Base-by-base conservation (phyloP, 352 stramenopile genomes). In the Thraustochytrium striatum region DNA sequence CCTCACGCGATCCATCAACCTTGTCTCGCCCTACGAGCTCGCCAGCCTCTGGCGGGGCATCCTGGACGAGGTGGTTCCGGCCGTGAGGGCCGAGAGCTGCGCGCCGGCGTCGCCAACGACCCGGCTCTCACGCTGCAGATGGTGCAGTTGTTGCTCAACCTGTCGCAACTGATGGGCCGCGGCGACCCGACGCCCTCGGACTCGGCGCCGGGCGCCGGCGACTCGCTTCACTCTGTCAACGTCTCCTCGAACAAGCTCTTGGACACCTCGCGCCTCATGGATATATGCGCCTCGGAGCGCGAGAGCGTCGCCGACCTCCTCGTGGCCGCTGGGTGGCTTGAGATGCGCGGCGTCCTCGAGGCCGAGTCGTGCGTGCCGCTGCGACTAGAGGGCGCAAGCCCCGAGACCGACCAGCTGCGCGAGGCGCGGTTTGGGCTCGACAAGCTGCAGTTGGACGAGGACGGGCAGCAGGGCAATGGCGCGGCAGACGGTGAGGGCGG, bases 21-120 rank as follows among this genome's bases (percentile, higher is more conserved):
- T 75, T 9, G n/a, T 75, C 21, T 61, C 65, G 1, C 41, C 43
- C 11, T 75, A 50, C 35, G 65, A 75, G 50, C 43, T 75, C 30
- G 39, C 44, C 16, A 32, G 41, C 25, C 43, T 75, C 1, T 75
- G 65, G 65, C 30, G 61, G 0, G 35, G 41, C 65, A 61, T 75
- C 30, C 52, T 75, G 1, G 65, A 75, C 41, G 52, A 30, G 0
- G 28, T 75, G n/a, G 52, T 61, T 0, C 65, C 65, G n/a, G 30
- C 68, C 13, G 39, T 75, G n/a, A 30, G 30, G 1, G 50, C 28
- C 11, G 44, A 75, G 39, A 30, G 58, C 8, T 28, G 52, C 16
- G 43, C 65, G 28, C 59, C 19, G 13, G 41, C 11, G 44, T 50
- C 32, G n/a, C 44, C 11, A 61, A 72, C 30, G 39, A 61, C 50